These are phyloP conservation scores for Psilocybe cyanescens DNA, from an alignment of 768 basidiomycete species.

Conservation along the genomic window DNA sequence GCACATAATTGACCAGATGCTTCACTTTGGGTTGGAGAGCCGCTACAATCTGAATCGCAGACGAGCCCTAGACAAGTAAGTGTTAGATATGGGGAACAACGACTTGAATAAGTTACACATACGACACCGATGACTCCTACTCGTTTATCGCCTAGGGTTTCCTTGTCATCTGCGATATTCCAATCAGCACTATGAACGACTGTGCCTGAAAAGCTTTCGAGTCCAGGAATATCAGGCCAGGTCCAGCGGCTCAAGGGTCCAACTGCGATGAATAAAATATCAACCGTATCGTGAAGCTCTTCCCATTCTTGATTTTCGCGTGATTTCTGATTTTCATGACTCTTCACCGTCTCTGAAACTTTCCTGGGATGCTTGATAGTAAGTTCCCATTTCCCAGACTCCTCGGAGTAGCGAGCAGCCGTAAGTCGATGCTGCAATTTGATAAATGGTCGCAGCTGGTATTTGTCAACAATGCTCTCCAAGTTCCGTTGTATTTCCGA, in stretches of 20 bases:
- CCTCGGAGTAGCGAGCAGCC: conserved; percentile 53
- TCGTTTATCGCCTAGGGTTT: conserved; percentile 53
- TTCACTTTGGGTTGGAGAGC: conserved; percentile 56
- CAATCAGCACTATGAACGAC: conserved; percentile 69
- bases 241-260: conserved; percentile 61
- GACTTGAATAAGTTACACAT: conserved; percentile 20
- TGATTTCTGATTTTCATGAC: not conserved
- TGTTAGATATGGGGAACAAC: not conserved
- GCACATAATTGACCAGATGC: conserved; percentile 57
- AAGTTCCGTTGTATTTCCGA: conserved; percentile 62
- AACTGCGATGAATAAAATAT: conserved; percentile 60
- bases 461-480: conserved; percentile 57
- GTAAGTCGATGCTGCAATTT: conserved; percentile 58
- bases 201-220: conserved; percentile 58
- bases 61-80: conserved; percentile 50
- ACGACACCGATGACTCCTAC: conserved; percentile 68
- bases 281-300: conserved; percentile 55
- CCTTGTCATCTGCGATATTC: conserved; percentile 42
- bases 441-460: conserved; percentile 55
- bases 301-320: conserved; percentile 32
- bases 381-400: conserved; percentile 58
- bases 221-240: conserved; percentile 69
- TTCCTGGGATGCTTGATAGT: conserved; percentile 40
- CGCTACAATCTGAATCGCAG: conserved; percentile 63
- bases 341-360: not conserved